These are phyloP conservation scores for Gossypium lobatum DNA, from an alignment of 441 rosid species.

Conservation along the genomic window DNA sequence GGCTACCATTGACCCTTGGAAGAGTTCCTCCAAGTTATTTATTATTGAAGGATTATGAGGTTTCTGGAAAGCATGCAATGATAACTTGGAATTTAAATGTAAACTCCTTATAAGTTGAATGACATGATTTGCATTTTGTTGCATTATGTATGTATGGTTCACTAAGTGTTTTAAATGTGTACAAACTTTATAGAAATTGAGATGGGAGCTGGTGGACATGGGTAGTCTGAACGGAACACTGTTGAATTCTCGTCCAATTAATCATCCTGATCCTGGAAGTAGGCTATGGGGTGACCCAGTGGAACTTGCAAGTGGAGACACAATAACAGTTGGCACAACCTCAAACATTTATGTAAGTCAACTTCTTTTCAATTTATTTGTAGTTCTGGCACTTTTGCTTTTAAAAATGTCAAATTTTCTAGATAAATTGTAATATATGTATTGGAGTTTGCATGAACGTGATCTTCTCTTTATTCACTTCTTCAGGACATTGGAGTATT, in stretches of 20 bases:
- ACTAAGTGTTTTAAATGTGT: constrained; percentile 13
- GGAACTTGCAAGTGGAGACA: constrained; percentile 71
- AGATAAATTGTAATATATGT: neutral
- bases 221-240: constrained; percentile 91
- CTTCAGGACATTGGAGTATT: neutral
- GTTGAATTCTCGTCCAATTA: constrained; percentile 61
- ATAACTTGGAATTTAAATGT: constrained; percentile 85
- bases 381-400: constrained; percentile 14
- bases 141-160: constrained; percentile 11
- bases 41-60: constrained; percentile 72
- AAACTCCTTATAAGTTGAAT: constrained; percentile 21
- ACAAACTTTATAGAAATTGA: constrained; percentile 50
- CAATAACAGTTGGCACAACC: constrained; percentile 79
- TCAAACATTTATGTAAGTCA: constrained; percentile 61
- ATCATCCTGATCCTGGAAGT: constrained; percentile 58
- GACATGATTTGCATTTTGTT: constrained; percentile 17
- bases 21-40: constrained; percentile 76
- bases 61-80: constrained; percentile 95
- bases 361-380: constrained; percentile 10
- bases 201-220: constrained; percentile 94
- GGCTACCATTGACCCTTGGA: constrained; percentile 78
- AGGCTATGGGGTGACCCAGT: constrained; percentile 71
- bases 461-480: neutral
- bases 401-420: neutral
- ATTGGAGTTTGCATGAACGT: neutral